Evolutionary conservation across 1,284 basidiomycete genomes (phyloP), one percentile per base, ranked within the genome.

Genomic region (Ustilago shanxiensis): DNA sequence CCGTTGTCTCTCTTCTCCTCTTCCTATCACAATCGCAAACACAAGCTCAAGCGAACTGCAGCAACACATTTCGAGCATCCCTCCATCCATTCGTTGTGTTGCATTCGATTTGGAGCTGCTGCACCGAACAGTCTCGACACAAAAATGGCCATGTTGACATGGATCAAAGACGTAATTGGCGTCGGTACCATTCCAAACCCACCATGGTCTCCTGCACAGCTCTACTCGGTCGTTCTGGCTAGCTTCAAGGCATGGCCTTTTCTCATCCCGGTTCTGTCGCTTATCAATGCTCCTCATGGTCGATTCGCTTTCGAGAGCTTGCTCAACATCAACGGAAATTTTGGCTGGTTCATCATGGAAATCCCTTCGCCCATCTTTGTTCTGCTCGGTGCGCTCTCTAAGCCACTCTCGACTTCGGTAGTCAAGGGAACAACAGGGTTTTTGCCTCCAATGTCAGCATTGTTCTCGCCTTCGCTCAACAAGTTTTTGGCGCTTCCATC

Each of bases 291-390:
- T 1, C 92, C 91, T 0, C 94, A 94, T 85, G 94, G 94, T 11
- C 89, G 92, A 0, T 95, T 95, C 82, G 64, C 64, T 1, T 71
- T 67, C 44, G 76, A 78, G 28, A 73, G 72, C 60, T 56, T 78
- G 51, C 67, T 78, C 67, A 78, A 78, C 56, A 54, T 78, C 61
- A 73, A 73, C 52, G 88, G 88, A 11, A 88, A 88, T 63, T n/a
- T 86, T 7, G 88, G 92, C 33, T 95, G 94, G 93, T 92, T 94
- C 28, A 45, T 90, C 55, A 95, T 95, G 93, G 94, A 96, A 86
- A 87, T 93, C 47, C 88, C 92, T n/a, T 89, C 93, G 3, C 93
- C 93, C 8, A 60, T 90, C 73, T 80, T 85, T n/a, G 91, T 93
- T 82, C 51, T 74, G 22, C 69, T 78, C 22, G 55, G 75, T 39